Conservation (phyloP, 75 land plant genomes). For the Pinus albicaulis region DNA sequence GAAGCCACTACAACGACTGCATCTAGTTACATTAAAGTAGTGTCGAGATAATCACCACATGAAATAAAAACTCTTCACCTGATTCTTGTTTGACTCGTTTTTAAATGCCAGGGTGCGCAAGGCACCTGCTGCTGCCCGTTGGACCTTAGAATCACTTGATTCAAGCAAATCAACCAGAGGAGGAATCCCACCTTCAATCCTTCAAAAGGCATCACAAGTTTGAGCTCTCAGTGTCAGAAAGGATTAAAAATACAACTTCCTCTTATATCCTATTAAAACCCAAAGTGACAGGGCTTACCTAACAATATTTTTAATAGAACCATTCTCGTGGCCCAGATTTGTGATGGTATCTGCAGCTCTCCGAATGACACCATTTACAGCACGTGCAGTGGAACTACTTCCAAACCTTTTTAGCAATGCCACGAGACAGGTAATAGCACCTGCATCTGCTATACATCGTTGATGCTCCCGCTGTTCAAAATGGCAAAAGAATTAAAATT, state of each 20-base stretch:
- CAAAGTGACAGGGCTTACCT: not conserved
- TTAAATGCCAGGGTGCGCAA: not conserved
- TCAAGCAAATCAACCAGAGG: constrained; percentile 3
- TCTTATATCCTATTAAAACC: not conserved
- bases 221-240: not conserved
- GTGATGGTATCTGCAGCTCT: constrained; percentile 11
- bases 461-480: constrained; percentile 8
- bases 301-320: not conserved
- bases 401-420: not conserved
- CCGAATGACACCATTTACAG: constrained; percentile 7
- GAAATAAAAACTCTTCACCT: not conserved
- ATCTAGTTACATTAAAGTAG: too few species aligned
- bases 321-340: not conserved
- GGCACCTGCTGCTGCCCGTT: constrained; percentile 9
- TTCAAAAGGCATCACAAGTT: not conserved
- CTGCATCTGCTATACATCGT: not conserved
- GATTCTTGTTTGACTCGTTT: not conserved
- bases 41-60: too few species aligned
- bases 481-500: not conserved
- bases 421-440: not conserved
- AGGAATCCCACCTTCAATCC: not conserved
- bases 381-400: not conserved
- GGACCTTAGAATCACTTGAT: constrained; percentile 5
- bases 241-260: not conserved
- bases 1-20: too few species aligned